Percentiles rank a stretch among this genome's conserved stretches.
Evolutionary conservation across 2,329 filamentous ascomycete genomes (phyloP).

Genomic region (Gremmenia infestans): DNA sequence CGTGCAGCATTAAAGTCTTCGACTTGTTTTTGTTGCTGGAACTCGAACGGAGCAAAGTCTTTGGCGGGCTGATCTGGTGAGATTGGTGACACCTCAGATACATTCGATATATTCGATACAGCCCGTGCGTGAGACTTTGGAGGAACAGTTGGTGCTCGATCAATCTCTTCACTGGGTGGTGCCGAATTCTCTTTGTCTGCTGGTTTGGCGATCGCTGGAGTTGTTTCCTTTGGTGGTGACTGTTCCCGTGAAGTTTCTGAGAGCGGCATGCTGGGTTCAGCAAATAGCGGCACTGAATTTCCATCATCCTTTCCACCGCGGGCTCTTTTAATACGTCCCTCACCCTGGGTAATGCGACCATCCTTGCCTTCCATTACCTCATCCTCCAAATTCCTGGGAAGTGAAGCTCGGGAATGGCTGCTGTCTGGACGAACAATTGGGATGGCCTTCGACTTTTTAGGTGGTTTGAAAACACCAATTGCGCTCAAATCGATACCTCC

Average conservation of each 20-base stretch:
- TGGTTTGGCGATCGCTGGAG: slow-evolving; percentile 7
- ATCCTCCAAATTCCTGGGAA: slow-evolving; percentile 31
- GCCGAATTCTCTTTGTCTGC: slow-evolving; percentile 31
- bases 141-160: slow-evolving; percentile 24
- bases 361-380: slow-evolving; percentile 50
- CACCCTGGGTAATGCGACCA: slow-evolving; percentile 56
- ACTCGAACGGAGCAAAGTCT: slow-evolving; percentile 58
- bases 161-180: slow-evolving; percentile 14
- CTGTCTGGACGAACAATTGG: slow-evolving; percentile 69
- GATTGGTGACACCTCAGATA: slow-evolving; percentile 39
- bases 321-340: slow-evolving; percentile 70
- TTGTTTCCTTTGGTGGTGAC: slow-evolving; percentile 26
- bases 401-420: slow-evolving; percentile 32
- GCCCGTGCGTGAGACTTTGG: slow-evolving; percentile 42
- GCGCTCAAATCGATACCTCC: slow-evolving; percentile 60
- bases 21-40: slow-evolving; percentile 41
- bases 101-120: slow-evolving; percentile 33
- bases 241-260: slow-evolving; percentile 30
- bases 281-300: slow-evolving; percentile 72
- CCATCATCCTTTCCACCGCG: slow-evolving; percentile 60
- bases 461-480: slow-evolving; percentile 58
- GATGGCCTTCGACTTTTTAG: slow-evolving; percentile 75
- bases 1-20: slow-evolving; percentile 33
- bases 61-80: slow-evolving; percentile 46
- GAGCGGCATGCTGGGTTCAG: slow-evolving; percentile 44